Evolutionary conservation across 2,329 filamentous ascomycete genomes (phyloP).

Genomic region (Fusarium cyanostomum): DNA sequence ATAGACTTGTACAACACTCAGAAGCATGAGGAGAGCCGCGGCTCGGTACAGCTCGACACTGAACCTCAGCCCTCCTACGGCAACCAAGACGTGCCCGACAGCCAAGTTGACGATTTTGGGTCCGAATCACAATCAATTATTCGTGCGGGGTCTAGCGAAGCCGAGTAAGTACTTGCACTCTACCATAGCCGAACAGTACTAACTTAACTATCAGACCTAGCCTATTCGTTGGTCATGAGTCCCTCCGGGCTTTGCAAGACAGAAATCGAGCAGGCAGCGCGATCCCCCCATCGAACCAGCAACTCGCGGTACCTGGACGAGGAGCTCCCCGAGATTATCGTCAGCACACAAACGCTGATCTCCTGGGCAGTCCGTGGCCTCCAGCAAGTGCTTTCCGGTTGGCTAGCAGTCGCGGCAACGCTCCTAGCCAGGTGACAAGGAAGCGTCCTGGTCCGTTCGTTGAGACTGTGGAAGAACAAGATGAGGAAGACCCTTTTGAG

Average conservation of each 20-base stretch:
- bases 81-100: constrained; percentile 26
- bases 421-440: neutral
- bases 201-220: constrained; percentile 26
- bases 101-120: constrained; percentile 28
- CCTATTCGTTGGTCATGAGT: constrained; percentile 32
- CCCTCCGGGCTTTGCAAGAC: constrained; percentile 31
- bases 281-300: constrained; percentile 37
- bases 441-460: constrained; percentile 3
- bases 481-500: constrained; percentile 44
- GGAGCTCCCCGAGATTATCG: constrained; percentile 36
- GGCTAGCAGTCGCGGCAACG: neutral
- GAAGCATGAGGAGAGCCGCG: neutral
- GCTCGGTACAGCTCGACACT: neutral
- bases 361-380: constrained; percentile 27
- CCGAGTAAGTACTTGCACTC: constrained; percentile 18
- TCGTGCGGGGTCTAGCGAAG: constrained; percentile 24
- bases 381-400: constrained; percentile 13
- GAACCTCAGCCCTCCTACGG: neutral
- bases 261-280: neutral
- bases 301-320: constrained; percentile 20
- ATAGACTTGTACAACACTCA: constrained; percentile 21
- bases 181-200: neutral
- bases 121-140: constrained; percentile 43
- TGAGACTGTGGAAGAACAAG: constrained; percentile 31
- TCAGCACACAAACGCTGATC: constrained; percentile 30